A percentile compares a stretch with the other conserved stretches of the same genome.
Evolutionary conservation across 176 grass and related monocot genomes (phyloP).

Genomic region (Oryza coarctata): DNA sequence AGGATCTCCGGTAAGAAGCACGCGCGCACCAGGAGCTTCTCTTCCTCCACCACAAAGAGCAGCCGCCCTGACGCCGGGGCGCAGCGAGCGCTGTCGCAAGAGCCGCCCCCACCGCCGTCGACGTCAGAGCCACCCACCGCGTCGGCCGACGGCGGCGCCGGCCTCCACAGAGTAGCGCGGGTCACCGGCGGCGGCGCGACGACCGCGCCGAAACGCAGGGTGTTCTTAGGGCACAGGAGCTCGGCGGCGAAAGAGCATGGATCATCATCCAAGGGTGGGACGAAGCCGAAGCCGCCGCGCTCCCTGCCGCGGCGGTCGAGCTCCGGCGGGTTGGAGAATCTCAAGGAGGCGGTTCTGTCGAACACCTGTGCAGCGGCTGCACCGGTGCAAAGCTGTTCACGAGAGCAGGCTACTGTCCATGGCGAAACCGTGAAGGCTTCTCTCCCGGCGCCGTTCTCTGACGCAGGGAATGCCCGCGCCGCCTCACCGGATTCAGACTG

Average conservation of each 20-base stretch:
- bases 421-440: not conserved
- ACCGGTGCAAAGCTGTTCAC: not conserved
- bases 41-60: slow-evolving; percentile 13
- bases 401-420: not conserved
- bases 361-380: not conserved
- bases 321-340: slow-evolving; percentile 7
- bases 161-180: not conserved
- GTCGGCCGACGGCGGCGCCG: not conserved
- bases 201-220: not conserved
- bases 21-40: slow-evolving; percentile 42
- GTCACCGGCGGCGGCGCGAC: not conserved
- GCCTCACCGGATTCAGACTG: slow-evolving; percentile 12
- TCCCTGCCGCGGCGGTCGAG: slow-evolving; percentile 12
- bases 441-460: not conserved
- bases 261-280: not conserved
- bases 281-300: slow-evolving; percentile 23
- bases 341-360: not conserved
- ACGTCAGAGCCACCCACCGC: not conserved
- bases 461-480: not conserved
- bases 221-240: not conserved
- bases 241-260: slow-evolving; percentile 13
- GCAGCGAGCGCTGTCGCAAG: slow-evolving; percentile 38
- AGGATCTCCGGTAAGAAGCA: slow-evolving; percentile 49
- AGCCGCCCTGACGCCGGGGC: not conserved
- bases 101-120: slow-evolving; percentile 7